Evolutionary conservation across 257 asterid genomes (phyloP).

Genomic region (Gentiana macrophylla): DNA sequence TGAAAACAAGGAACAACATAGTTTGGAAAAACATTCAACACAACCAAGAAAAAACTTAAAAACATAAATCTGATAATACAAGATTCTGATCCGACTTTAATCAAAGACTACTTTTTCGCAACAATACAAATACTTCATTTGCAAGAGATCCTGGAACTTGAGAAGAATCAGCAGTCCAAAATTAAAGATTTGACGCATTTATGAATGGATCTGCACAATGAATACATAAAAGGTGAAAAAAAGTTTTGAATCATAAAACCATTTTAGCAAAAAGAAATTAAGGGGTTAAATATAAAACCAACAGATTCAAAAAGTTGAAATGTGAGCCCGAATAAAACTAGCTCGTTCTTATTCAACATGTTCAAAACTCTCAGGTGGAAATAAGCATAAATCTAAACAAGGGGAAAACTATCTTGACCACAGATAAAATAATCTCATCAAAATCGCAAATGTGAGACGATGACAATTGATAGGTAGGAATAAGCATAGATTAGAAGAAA

Average conservation of each 20-base stretch:
- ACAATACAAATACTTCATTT: slow-evolving; percentile 74
- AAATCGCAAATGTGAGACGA: too few relatives aligned
- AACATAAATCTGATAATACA: slow-evolving; percentile 36
- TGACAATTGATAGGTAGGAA: too few relatives aligned
- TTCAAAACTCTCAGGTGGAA: too few relatives aligned
- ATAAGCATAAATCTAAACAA: too few relatives aligned
- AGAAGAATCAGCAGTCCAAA: slow-evolving; percentile 98
- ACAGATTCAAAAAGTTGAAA: slow-evolving; percentile 4
- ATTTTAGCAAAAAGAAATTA: slow-evolving; percentile 18
- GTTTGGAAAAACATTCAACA: slow-evolving; percentile 46
- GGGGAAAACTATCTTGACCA: too few relatives aligned
- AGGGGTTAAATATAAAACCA: slow-evolving; percentile 5
- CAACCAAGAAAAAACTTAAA: slow-evolving; percentile 12
- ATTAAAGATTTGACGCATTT: slow-evolving; percentile 69
- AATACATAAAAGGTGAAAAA: slow-evolving; percentile 51
- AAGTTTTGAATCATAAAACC: slow-evolving; percentile 15
- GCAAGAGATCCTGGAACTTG: slow-evolving; percentile 82
- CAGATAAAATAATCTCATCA: too few relatives aligned
- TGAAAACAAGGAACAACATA: slow-evolving; percentile 28
- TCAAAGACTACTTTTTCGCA: slow-evolving; percentile 51
- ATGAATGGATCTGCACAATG: slow-evolving; percentile 95
- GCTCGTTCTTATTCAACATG: not conserved
- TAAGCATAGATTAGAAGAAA: too few relatives aligned
- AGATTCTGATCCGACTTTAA: slow-evolving; percentile 47
- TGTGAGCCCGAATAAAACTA: not conserved